Percentiles rank a stretch among this genome's conserved stretches.
Evolutionary conservation across 2,329 filamentous ascomycete genomes (phyloP).

Genomic region (Cladosporium sp.): DNA sequence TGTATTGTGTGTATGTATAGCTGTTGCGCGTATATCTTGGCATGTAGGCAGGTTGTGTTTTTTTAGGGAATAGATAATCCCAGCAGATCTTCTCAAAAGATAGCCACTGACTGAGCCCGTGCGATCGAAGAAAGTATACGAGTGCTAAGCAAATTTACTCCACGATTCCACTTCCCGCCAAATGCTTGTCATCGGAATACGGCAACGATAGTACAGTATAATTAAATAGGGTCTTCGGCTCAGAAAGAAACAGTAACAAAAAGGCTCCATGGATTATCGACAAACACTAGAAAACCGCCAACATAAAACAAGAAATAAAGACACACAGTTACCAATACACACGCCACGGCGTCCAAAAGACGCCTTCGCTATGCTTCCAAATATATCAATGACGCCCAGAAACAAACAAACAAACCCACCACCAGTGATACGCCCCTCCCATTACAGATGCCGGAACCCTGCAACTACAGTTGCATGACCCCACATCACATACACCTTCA

Average conservation of each 20-base stretch:
- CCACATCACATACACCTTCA: neutral
- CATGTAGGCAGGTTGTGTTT: neutral
- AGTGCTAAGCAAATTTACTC: neutral
- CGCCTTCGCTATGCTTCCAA: slow-evolving; percentile 19
- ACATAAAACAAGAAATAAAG: neutral
- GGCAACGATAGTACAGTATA: neutral
- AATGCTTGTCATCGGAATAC: neutral
- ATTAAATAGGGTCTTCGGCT: neutral
- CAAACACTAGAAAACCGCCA: neutral
- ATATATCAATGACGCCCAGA: neutral
- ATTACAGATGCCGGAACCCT: neutral
- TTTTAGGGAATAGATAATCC: neutral
- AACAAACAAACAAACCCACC: neutral
- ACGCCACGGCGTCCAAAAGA: slow-evolving; percentile 14
- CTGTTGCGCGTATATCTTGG: neutral
- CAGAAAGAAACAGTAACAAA: neutral
- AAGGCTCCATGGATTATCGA: neutral
- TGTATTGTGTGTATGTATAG: neutral
- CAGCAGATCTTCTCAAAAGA: neutral
- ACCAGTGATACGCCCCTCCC: neutral
- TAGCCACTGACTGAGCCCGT: too few relatives aligned
- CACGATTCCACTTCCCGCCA: neutral
- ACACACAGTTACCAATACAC: neutral
- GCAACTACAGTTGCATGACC: neutral
- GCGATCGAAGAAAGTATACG: neutral